Evolutionary conservation across 2,329 filamentous ascomycete species (phyloP), one percentile per base, ranked within the genome.

Genomic region (Verticillium dahliae): DNA sequence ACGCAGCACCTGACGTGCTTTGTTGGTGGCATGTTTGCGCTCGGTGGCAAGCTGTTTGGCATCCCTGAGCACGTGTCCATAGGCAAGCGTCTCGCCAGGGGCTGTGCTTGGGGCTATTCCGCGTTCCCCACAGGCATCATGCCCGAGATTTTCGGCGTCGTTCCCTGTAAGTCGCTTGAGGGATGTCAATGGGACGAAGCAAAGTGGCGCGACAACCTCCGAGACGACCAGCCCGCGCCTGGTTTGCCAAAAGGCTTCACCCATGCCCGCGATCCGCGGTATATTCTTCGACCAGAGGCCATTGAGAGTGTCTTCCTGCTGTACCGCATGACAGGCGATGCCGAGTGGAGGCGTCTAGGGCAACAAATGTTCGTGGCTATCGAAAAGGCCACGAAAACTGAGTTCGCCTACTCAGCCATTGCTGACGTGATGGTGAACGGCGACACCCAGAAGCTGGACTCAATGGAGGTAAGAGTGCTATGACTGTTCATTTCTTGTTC

Each of bases 201-300:
- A n/a, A 33, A 18, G 14, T 56, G 54, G 54, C 45, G 18, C 45
- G 45, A 52, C 6, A 52, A 52, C 18, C 45, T 52, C 45, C 18
- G 45, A 11, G 54, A 33, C 31, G 54, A 35, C 10, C n/a, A 22
- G 45, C 27, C 27, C 7, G 54, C 27, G 13, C 54, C 54, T 6
- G 27, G 54, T 6, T 18, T 56, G 27, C 54, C 27, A 18, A 80
- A 82, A 7, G 90, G 90, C 0, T 92, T 91, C 71, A 86, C 81
- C 56, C 82, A 86, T 65, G 75, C 75, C 9, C 79, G 74, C 0
- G 81, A 84, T 58, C 71, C 80, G 0, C 75, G 77, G 3, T 84
- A 85, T 60, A 72, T 81, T 10, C 73, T 85, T 18, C 72, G 82
- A 0, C 79, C 80, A 0, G 80, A 83, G 64, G 80, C 80, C 18